Conservation (phyloP, 164 flowering plant genomes). For the Euptelea pleiosperma region DNA sequence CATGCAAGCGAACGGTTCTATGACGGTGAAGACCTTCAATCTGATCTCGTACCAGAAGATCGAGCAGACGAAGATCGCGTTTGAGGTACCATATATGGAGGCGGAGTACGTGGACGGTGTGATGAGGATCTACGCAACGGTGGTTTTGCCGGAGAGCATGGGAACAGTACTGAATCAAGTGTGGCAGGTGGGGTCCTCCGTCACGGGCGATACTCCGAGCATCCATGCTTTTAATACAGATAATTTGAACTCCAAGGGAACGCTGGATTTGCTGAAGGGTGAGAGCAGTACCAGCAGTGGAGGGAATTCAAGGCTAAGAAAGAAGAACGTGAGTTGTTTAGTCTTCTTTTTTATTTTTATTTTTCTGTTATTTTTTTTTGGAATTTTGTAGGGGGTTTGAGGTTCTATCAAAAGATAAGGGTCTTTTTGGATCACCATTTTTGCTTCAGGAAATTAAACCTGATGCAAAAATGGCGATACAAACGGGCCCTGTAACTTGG, state of each 20-base stretch:
- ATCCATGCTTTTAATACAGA: constrained; percentile 38
- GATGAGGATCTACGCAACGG: constrained; percentile 45
- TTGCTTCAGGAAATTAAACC: too few species aligned
- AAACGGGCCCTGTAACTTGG: too few species aligned
- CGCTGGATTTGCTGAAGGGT: constrained; percentile 39
- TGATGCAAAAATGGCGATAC: too few species aligned
- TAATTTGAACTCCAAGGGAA: constrained; percentile 47
- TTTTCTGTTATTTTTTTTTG: not conserved
- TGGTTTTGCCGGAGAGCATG: constrained; percentile 29
- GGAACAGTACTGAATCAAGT: constrained; percentile 51
- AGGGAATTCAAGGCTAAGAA: constrained; percentile 22
- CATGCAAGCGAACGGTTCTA: constrained; percentile 17
- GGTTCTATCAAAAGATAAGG: too few species aligned
- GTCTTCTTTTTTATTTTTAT: too few species aligned
- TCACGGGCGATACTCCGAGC: constrained; percentile 31
- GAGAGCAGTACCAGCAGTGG: not conserved
- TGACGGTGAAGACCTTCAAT: constrained; percentile 37
- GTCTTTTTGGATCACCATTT: too few species aligned
- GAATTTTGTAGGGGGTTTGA: not conserved
- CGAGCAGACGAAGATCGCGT: constrained; percentile 22
- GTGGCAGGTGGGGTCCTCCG: constrained; percentile 75
- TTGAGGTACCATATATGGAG: constrained; percentile 23
- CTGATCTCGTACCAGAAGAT: constrained; percentile 25
- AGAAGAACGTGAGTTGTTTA: constrained; percentile 47
- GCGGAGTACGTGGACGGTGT: constrained; percentile 32